Conservation (phyloP, 495 filamentous ascomycete species). For the Penicillium diatomitis region DNA sequence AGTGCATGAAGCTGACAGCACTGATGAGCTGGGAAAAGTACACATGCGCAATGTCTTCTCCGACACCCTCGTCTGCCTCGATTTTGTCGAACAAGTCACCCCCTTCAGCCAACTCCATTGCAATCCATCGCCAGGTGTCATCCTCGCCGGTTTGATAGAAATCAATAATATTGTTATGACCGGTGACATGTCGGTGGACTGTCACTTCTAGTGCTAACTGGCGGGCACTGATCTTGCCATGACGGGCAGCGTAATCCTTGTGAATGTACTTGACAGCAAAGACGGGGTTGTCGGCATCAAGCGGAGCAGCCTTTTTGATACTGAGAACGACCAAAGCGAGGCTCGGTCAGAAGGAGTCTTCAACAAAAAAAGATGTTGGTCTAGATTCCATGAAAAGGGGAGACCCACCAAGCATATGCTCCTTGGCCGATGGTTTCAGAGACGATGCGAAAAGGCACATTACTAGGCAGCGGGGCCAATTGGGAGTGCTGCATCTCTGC, state of each 20-base stretch:
- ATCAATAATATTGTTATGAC: conserved; percentile 87
- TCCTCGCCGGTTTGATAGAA: conserved; percentile 87
- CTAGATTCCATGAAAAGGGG: neutral
- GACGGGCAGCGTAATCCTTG: conserved; percentile 81
- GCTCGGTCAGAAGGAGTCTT: too few species aligned
- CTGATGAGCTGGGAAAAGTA: conserved; percentile 91
- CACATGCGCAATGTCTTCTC: conserved; percentile 86
- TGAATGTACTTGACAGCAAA: conserved; percentile 99
- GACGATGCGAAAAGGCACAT: conserved; percentile 88
- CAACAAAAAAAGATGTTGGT: too few species aligned
- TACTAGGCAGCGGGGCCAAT: conserved; percentile 70
- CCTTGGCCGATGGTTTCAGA: conserved; percentile 94
- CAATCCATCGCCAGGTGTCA: conserved; percentile 88
- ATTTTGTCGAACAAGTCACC: conserved; percentile 99
- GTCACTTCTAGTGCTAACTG: conserved; percentile 85
- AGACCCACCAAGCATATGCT: conserved; percentile 87
- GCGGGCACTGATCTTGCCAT: conserved; percentile 79
- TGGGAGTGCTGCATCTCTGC: conserved; percentile 62
- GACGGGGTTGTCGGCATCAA: conserved; percentile 57
- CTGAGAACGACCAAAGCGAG: conserved; percentile 31
- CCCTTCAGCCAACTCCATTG: conserved; percentile 93
- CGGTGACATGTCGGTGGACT: conserved; percentile 75
- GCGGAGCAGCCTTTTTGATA: conserved; percentile 85
- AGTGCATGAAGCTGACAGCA: conserved; percentile 91
- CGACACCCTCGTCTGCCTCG: conserved; percentile 87